Evolutionary conservation across 2,329 filamentous ascomycete species (phyloP), one percentile per base, ranked within the genome.

Genomic region (Aspergillus terreus): DNA sequence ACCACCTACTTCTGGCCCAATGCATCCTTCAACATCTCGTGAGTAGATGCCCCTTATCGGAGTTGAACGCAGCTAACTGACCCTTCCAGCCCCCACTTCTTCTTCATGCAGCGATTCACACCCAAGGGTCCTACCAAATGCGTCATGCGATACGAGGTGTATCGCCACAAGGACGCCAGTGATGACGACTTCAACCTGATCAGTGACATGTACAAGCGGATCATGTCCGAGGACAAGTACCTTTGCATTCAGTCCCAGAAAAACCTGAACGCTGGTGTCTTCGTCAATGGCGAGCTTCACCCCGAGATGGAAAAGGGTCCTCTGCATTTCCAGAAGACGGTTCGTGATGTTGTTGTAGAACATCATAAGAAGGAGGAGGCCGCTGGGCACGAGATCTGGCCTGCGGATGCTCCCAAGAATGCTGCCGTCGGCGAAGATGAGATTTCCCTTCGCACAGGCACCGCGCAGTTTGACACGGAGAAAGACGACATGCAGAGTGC

Each of bases 41-140:
- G 54, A 58, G 61, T 63, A 52, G 1, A 27, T 21, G 14, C 2
- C 15, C 11, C 12, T 11, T 11, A 4, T 14, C 9, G 5, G 7
- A 23, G 11, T 14, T 23, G n/a, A 14, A 41, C 23, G 35, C 12
- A 35, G 10, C 11, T 41, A 15, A 25, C 51, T 55, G 52, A 52
- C 2, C n/a, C n/a, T 2, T 32, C 15, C 43, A 81, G 78, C 6
- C 75, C 79, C 40, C 70, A 66, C 25, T 84, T 84, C 68, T 82
- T 86, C 72, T 82, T 83, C 70, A 82, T 85, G 58, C 82, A 85
- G 64, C 75, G 82, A 50, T 83, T 84, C 62, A 74, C 85, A 6
- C 83, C 83, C 5, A 74, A 69, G 43, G 72, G 74, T 0, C 74
- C 82, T 0, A 75, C 69, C 41, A 76, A 71, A 43, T 78, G 76